A percentile compares a stretch with the other conserved stretches of the same genome.
These are phyloP conservation scores for Hanseniaspora valbyensis DNA, from an alignment of 805 yeast species.

Conservation along the genomic window DNA sequence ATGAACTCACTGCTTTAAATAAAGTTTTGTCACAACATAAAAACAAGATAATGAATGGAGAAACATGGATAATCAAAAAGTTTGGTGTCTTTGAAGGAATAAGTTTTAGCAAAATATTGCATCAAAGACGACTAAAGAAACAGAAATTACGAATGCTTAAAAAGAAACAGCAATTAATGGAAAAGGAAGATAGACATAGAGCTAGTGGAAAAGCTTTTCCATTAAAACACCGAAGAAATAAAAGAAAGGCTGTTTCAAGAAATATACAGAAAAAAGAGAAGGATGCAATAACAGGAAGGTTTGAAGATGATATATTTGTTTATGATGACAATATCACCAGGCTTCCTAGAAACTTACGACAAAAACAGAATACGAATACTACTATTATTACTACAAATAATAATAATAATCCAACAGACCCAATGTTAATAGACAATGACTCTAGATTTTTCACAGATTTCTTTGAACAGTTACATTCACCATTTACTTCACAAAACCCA, in stretches of 20 bases:
- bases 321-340: not conserved
- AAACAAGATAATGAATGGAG: conserved; percentile 31
- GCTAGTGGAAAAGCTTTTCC: not conserved
- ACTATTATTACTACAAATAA: too few species aligned
- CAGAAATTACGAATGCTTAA: conserved; percentile 1
- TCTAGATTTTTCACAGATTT: not conserved
- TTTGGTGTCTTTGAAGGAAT: conserved; percentile 67
- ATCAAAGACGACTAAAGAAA: conserved; percentile 19
- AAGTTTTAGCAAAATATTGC: conserved; percentile 22
- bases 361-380: not conserved
- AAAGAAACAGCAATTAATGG: conserved; percentile 2
- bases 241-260: not conserved
- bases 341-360: not conserved
- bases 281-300: not conserved
- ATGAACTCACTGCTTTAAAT: conserved; percentile 43
- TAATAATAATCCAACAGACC: not conserved
- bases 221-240: not conserved
- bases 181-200: not conserved
- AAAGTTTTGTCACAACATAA: conserved; percentile 38
- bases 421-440: not conserved
- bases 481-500: not conserved
- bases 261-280: too few species aligned
- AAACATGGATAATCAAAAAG: conserved; percentile 56
- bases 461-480: not conserved
- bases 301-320: not conserved